Evolutionary conservation across 192 early-diverging fungal species (phyloP).

Genomic region (Mortierella claussenii): DNA sequence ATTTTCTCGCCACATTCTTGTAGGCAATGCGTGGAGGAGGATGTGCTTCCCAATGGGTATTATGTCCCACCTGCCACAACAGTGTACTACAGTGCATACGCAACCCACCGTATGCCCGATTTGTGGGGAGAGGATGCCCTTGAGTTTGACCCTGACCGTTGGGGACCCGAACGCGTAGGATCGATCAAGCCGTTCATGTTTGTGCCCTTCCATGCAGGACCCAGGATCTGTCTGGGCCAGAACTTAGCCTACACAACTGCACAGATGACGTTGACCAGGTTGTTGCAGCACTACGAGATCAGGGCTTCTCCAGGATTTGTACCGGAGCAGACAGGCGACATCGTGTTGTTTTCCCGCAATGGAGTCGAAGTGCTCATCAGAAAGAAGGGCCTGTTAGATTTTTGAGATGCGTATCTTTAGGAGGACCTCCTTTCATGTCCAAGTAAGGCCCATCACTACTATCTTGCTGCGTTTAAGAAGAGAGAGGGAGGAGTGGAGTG

Average conservation of each 20-base stretch:
- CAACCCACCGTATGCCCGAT: slow-evolving; percentile 38
- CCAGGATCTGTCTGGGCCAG: slow-evolving; percentile 63
- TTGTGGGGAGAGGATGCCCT: slow-evolving; percentile 70
- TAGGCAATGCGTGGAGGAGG: slow-evolving; percentile 58
- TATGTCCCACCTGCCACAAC: slow-evolving; percentile 55
- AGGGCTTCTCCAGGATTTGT: slow-evolving; percentile 26
- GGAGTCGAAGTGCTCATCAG: slow-evolving; percentile 30
- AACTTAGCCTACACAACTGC: slow-evolving; percentile 59
- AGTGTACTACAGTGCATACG: slow-evolving; percentile 37
- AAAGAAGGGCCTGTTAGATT: slow-evolving; percentile 13
- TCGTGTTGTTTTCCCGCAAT: slow-evolving; percentile 50
- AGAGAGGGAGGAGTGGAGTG: too few relatives aligned
- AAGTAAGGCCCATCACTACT: too few relatives aligned
- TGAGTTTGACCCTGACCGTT: slow-evolving; percentile 67
- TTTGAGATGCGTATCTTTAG: too few relatives aligned
- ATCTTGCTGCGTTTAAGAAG: too few relatives aligned
- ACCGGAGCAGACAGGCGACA: slow-evolving; percentile 22
- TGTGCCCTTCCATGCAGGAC: slow-evolving; percentile 61
- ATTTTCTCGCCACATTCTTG: slow-evolving; percentile 9
- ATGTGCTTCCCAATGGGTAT: slow-evolving; percentile 60
- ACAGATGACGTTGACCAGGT: slow-evolving; percentile 38
- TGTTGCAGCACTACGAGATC: slow-evolving; percentile 40
- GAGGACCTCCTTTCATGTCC: too few relatives aligned
- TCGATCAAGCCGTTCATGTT: slow-evolving; percentile 56
- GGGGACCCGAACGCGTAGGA: slow-evolving; percentile 48